A percentile compares a stretch with the other conserved stretches of the same genome.
Conservation (phyloP, 371 early-diverging fungal species). For the Actinomortierella ambigua region DNA sequence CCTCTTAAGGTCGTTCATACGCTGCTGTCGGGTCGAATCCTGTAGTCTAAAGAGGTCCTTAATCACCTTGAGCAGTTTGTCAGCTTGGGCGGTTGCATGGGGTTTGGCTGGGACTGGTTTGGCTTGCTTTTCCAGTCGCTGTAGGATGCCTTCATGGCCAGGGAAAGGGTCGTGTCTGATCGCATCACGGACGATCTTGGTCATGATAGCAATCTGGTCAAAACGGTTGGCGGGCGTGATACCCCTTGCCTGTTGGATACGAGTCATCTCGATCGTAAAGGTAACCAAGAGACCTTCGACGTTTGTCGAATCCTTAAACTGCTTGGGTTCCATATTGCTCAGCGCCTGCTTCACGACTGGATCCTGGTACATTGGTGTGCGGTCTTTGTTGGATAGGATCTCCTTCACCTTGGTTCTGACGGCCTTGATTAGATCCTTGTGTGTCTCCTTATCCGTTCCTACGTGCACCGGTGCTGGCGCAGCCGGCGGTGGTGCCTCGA, state of each 20-base stretch:
- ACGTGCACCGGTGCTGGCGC: slow-evolving; percentile 13
- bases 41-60: slow-evolving; percentile 28
- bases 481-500: slow-evolving; percentile 16
- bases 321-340: slow-evolving; percentile 34
- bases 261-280: slow-evolving; percentile 43
- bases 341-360: slow-evolving; percentile 37
- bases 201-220: slow-evolving; percentile 40
- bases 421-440: slow-evolving; percentile 39
- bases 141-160: slow-evolving; percentile 34
- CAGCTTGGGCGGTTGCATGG: slow-evolving; percentile 23
- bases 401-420: slow-evolving; percentile 28
- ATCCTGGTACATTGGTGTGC: slow-evolving; percentile 34
- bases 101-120: slow-evolving; percentile 32
- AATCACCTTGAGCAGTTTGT: slow-evolving; percentile 33
- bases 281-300: slow-evolving; percentile 30
- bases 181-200: slow-evolving; percentile 25
- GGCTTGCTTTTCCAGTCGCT: slow-evolving; percentile 25
- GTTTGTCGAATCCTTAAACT: slow-evolving; percentile 38
- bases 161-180: slow-evolving; percentile 36
- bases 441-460: slow-evolving; percentile 22
- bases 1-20: slow-evolving; percentile 36
- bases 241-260: slow-evolving; percentile 30
- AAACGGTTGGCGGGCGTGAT: slow-evolving; percentile 30
- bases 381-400: slow-evolving; percentile 24
- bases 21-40: slow-evolving; percentile 23